Base-by-base conservation (phyloP, 306 rosid species). In the Trichosanthes cucumerina region DNA sequence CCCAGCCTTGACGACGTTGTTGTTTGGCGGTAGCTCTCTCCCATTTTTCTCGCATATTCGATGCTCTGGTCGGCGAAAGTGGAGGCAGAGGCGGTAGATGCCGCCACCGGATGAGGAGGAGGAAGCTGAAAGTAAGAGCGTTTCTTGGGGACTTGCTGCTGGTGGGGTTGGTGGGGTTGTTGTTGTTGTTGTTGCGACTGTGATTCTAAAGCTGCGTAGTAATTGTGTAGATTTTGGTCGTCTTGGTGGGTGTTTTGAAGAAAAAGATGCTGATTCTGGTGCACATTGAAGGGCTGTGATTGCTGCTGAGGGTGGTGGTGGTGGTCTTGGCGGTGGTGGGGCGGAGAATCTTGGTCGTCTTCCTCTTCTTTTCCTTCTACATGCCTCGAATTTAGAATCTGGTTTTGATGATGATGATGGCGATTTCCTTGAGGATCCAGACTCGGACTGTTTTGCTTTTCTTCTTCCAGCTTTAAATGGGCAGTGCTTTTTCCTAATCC, bases 11-110 rank as follows among this genome's bases (percentile, higher is more conserved):
- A 72, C 79, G 71, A 46, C 60, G 78, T 21, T 18, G 73, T n/a
- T 8, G 74, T 39, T 71, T 79, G 54, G 62, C 47, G 78, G 60
- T 80, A 50, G 73, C 33, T 71, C 21, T 80, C 82, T 19, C 58
- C 78, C 82, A 80, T 80, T 71, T 80, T 73, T 71, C 79, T 50
- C n/a, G 78, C 82, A 79, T 80, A 80, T 80, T 72, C 82, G 59
- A 72, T 71, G 79, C 76, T 79, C 71, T 77, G 80, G 13, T 77
- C 80, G 34, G 80, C 53, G 24, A 58, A 77, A 43, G 70, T 41
- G 70, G 80, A 56, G 19, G 41, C 46, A 19, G 78, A 74, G 63
- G 78, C 78, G 63, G 79, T 34, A 38, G 49, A 14, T 7, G 50
- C 50, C 73, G 53, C 56, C 72, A 62, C 41, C 10, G 74, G 57